Evolutionary conservation across 2,329 filamentous ascomycete species (phyloP).

Genomic region (Onygenales sp.): DNA sequence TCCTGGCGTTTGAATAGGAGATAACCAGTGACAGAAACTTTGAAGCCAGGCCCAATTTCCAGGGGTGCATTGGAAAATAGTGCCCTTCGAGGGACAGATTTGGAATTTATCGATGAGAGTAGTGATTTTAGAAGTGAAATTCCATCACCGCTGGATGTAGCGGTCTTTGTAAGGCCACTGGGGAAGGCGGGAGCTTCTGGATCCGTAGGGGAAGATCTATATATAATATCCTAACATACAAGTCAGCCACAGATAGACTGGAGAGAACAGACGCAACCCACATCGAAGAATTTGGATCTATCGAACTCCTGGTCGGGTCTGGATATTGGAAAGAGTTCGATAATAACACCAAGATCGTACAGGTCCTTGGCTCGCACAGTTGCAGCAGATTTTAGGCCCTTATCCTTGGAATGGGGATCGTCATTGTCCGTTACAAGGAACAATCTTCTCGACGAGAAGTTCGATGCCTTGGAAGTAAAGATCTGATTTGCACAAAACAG

Average conservation of each 20-base stretch:
- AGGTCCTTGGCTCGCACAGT: slow-evolving; percentile 86
- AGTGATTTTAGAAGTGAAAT: slow-evolving; percentile 70
- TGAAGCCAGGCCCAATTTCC: slow-evolving; percentile 74
- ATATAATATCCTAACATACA: slow-evolving; percentile 68
- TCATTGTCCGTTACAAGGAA: slow-evolving; percentile 96
- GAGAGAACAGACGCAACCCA: slow-evolving; percentile 31
- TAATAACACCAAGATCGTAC: slow-evolving; percentile 83
- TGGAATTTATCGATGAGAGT: slow-evolving; percentile 81
- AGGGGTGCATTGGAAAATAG: slow-evolving; percentile 81
- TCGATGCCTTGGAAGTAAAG: slow-evolving; percentile 88
- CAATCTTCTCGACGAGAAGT: slow-evolving; percentile 84
- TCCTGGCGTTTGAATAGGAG: slow-evolving; percentile 77
- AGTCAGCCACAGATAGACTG: slow-evolving; percentile 12
- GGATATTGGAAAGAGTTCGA: slow-evolving; percentile 88
- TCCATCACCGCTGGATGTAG: slow-evolving; percentile 62
- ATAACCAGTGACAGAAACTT: slow-evolving; percentile 88
- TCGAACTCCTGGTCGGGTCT: slow-evolving; percentile 64
- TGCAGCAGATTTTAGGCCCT: slow-evolving; percentile 63
- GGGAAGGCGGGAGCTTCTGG: slow-evolving; percentile 56
- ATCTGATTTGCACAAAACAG: slow-evolving; percentile 94
- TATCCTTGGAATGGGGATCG: slow-evolving; percentile 66
- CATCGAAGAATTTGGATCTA: slow-evolving; percentile 80
- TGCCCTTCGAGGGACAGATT: slow-evolving; percentile 73
- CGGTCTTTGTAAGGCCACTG: slow-evolving; percentile 34
- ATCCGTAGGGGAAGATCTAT: slow-evolving; percentile 60